Percentiles rank a stretch among this genome's conserved stretches.
Conservation (phyloP, 1,284 basidiomycete genomes). For the Taiwanofungus camphoratus region DNA sequence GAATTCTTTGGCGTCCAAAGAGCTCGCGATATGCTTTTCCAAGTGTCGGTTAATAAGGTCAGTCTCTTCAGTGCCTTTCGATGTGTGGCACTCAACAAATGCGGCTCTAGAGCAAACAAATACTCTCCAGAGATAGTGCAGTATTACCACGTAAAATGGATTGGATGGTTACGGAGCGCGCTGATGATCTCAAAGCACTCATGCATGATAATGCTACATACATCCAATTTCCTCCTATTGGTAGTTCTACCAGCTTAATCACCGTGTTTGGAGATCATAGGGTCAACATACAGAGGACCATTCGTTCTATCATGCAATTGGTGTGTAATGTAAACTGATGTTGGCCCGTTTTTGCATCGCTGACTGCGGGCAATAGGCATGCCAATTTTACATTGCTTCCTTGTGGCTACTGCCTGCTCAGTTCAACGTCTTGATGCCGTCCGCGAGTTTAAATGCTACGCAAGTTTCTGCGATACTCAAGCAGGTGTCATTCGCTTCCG, state of each 20-base stretch:
- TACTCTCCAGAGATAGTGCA: constrained; percentile 90
- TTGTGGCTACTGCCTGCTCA: constrained; percentile 94
- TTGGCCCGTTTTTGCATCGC: neutral
- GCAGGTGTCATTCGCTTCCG: constrained; percentile 81
- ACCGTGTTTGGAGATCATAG: constrained; percentile 93
- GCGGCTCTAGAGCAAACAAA: constrained; percentile 71
- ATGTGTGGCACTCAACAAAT: constrained; percentile 6
- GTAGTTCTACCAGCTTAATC: constrained; percentile 87
- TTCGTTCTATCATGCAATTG: constrained; percentile 92
- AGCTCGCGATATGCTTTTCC: constrained; percentile 91
- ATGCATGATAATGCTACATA: constrained; percentile 98
- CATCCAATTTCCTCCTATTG: constrained; percentile 89
- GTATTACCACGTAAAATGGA: constrained; percentile 95
- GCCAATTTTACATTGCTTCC: constrained; percentile 93
- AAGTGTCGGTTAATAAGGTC: constrained; percentile 84
- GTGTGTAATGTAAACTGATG: constrained; percentile 40
- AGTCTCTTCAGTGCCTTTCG: constrained; percentile 11
- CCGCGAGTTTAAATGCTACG: constrained; percentile 75
- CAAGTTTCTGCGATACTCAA: constrained; percentile 85
- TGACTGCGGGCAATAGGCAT: constrained; percentile 52
- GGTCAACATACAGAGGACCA: constrained; percentile 93
- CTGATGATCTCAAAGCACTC: constrained; percentile 85
- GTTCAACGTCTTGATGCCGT: constrained; percentile 87
- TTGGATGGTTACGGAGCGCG: constrained; percentile 93
- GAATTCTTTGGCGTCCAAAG: constrained; percentile 96